phyloP scores from a whole-genome alignment of 2,329 filamentous ascomycete species.

The Magnaporthales sp. region DNA sequence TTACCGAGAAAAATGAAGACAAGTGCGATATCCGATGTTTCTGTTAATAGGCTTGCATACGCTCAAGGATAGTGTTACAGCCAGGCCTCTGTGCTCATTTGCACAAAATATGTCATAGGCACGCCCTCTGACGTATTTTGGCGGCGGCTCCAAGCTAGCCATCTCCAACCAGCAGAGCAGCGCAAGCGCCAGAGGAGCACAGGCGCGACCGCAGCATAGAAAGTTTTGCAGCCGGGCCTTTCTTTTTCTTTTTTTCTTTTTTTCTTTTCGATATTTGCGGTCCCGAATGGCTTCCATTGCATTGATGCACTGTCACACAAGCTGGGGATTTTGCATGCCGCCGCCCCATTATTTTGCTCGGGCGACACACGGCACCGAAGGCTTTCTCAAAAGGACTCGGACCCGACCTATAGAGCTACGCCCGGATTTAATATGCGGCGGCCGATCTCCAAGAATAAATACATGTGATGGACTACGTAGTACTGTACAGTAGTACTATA shows the following conservation, averaged over 20 bases:
- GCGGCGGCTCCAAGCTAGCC: not conserved
- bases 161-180: not conserved
- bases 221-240: not conserved
- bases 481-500: not conserved
- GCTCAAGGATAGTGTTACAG: not conserved
- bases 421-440: not conserved
- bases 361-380: not conserved
- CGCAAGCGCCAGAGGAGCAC: not conserved
- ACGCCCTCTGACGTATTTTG: not conserved
- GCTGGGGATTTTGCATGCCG: not conserved
- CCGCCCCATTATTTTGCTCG: not conserved
- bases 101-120: not conserved
- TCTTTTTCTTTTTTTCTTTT: not conserved
- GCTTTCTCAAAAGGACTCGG: not conserved
- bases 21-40: not conserved
- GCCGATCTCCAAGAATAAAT: not conserved
- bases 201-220: not conserved
- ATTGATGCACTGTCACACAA: not conserved
- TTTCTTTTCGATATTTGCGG: not conserved
- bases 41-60: not conserved
- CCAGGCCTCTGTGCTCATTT: not conserved
- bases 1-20: not conserved
- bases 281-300: not conserved
- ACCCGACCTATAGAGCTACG: not conserved
- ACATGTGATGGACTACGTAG: not conserved